Base-by-base conservation (phyloP, 2,329 filamentous ascomycete genomes). In the Xylariales sp. region DNA sequence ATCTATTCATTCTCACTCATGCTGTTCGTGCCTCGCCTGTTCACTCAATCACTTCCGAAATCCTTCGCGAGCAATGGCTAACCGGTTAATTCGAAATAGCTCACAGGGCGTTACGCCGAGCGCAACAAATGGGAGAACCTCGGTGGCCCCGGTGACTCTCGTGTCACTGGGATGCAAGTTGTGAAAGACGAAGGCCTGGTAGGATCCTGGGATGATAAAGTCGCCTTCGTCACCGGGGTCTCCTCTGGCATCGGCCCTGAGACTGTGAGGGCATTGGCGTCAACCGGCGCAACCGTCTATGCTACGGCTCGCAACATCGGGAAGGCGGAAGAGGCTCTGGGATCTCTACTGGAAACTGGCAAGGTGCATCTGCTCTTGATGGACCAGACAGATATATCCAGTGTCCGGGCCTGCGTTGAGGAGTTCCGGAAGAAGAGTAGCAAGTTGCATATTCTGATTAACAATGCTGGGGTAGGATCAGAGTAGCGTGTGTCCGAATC, bases 261-360 rank as follows among this genome's bases (percentile, higher is more conserved):
- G 43, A 69, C 66, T 7, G 64, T 58, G 2, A 57, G 59, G 10
- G 68, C 68, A 2, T 50, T 74, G 4, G 47, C 54, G n/a, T 48
- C 59, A 8, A 70, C 71, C 0, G 70, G 71, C 8, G 69, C 69
- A 8, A 67, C 55, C 20, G 48, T 72, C 34, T 72, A 62, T 50
- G 53, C 65, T 8, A 68, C 69, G 3, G 68, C 60, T 2, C 62
- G 71, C 10, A 57, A 73, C 46, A 60, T 63, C 14, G 49, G 62
- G 20, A 57, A 56, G 45, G 64, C 52, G 7, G 50, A 56, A 16
- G 49, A 46, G 4, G 59, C 58, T 3, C 51, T 64, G 36, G 49
- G 48, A 3, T 46, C 51, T 27, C 45, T 60, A 3, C 37, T 53
- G 29, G 44, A 46, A 7, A 44, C 39, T 14, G 49, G 44, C n/a